phyloP scores from a whole-genome alignment of 169 alveolate genomes.

The Babesia ovata region DNA sequence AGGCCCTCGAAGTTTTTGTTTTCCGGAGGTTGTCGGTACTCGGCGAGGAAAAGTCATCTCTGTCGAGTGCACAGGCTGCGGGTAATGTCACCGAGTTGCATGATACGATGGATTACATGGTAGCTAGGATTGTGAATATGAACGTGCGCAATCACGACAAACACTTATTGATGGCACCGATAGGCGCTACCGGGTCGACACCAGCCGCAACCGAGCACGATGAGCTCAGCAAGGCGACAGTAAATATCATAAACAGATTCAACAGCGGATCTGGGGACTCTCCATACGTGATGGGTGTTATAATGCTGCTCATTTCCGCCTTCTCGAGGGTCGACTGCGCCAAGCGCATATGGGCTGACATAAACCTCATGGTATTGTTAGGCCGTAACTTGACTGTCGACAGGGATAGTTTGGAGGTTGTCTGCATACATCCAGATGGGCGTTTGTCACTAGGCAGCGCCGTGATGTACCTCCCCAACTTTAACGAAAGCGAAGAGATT shows the following conservation, averaged over 20 bases:
- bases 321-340: conserved; percentile 49
- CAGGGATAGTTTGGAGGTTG: conserved; percentile 12
- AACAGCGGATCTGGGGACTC: conserved; percentile 53
- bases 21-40: conserved; percentile 17
- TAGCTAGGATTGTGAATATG: background rate
- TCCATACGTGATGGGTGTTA: conserved; percentile 43
- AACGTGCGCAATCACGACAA: background rate
- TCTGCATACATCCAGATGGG: conserved; percentile 25
- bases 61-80: background rate
- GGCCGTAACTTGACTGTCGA: conserved; percentile 55
- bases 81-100: background rate
- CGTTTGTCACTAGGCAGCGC: conserved; percentile 33
- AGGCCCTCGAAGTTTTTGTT: conserved; percentile 21
- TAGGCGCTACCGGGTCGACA: background rate
- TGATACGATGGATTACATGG: background rate
- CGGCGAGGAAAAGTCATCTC: background rate
- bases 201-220: conserved; percentile 19
- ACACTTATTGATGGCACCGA: background rate
- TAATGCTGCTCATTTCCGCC: conserved; percentile 46
- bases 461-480: conserved; percentile 20
- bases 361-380: conserved; percentile 43
- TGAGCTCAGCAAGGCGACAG: conserved; percentile 15
- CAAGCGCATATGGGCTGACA: conserved; percentile 54
- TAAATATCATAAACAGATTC: conserved; percentile 18
- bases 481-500: conserved; percentile 24